A percentile compares a stretch with the other conserved stretches of the same genome.
Conservation (phyloP, 2,329 filamentous ascomycete genomes). For the Stemphylium beticola region DNA sequence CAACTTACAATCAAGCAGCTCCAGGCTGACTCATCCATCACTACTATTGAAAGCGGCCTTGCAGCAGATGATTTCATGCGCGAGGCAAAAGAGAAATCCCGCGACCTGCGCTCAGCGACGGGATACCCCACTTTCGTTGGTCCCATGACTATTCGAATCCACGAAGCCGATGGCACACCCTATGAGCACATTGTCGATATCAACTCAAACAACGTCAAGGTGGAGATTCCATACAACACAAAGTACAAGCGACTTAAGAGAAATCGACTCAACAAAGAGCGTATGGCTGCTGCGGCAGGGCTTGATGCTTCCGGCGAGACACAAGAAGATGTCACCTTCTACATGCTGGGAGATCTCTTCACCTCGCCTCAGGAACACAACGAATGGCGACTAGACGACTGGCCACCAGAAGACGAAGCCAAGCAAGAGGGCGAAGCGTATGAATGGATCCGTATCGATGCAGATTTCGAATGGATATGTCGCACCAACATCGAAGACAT, state of each 20-base stretch:
- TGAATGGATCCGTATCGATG: constrained; percentile 98
- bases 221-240: constrained; percentile 97
- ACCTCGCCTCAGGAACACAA: constrained; percentile 80
- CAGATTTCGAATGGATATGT: constrained; percentile 97
- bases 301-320: constrained; percentile 66
- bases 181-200: constrained; percentile 99
- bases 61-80: constrained; percentile 80
- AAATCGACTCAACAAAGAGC: constrained; percentile 81
- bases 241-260: constrained; percentile 98
- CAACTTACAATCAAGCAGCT: constrained; percentile 85
- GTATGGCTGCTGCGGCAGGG: constrained; percentile 67
- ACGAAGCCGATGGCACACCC: constrained; percentile 96
- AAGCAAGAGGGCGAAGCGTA: constrained; percentile 96
- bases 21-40: constrained; percentile 38
- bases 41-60: constrained; percentile 51
- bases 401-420: constrained; percentile 85
- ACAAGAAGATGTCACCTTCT: constrained; percentile 82
- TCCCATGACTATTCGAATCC: constrained; percentile 96
- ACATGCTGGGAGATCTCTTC: constrained; percentile 90
- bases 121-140: constrained; percentile 86
- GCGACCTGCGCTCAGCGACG: constrained; percentile 71
- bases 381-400: constrained; percentile 86
- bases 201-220: constrained; percentile 80
- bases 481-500: constrained; percentile 76
- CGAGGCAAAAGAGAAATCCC: constrained; percentile 79